A percentile compares a stretch with the other conserved stretches of the same genome.
These are phyloP conservation scores for Benincasa hispida DNA, from an alignment of 306 rosid species.

Conservation along the genomic window DNA sequence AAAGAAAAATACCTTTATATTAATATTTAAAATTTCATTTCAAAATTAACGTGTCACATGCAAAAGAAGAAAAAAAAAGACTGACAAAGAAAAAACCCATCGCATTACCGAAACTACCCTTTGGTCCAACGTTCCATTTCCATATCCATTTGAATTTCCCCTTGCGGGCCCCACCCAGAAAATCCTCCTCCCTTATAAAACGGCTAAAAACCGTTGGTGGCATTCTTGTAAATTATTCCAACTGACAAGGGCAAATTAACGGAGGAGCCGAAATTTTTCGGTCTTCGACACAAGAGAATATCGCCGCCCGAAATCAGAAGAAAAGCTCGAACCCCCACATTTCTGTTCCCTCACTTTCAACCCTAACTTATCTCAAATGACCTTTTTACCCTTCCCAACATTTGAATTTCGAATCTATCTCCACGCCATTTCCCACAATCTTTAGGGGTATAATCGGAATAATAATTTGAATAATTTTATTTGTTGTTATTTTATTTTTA, in stretches of 20 bases:
- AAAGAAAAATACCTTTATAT: not conserved
- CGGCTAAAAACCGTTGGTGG: conserved; percentile 29
- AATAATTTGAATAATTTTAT: too few species aligned
- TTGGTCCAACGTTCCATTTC: not conserved
- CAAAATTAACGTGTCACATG: not conserved
- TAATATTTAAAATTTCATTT: not conserved
- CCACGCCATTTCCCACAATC: not conserved
- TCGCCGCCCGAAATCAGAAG: conserved; percentile 20
- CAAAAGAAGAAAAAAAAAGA: not conserved
- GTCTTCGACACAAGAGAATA: conserved; percentile 11
- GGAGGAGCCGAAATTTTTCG: conserved; percentile 31
- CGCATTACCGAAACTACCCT: not conserved
- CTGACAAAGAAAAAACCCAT: not conserved
- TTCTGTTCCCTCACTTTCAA: conserved; percentile 16
- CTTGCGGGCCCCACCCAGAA: conserved; percentile 5
- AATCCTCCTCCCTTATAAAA: not conserved
- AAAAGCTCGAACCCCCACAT: conserved; percentile 18
- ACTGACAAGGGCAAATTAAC: conserved; percentile 1
- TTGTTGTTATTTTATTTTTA: too few species aligned
- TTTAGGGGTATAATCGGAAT: not conserved
- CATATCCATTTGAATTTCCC: not conserved
- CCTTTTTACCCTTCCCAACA: conserved; percentile 2
- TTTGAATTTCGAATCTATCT: not conserved
- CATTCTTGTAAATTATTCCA: conserved; percentile 7
- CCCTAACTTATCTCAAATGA: not conserved